Conservation (phyloP, 352 stramenopile genomes). For the Phytophthora syringae region DNA sequence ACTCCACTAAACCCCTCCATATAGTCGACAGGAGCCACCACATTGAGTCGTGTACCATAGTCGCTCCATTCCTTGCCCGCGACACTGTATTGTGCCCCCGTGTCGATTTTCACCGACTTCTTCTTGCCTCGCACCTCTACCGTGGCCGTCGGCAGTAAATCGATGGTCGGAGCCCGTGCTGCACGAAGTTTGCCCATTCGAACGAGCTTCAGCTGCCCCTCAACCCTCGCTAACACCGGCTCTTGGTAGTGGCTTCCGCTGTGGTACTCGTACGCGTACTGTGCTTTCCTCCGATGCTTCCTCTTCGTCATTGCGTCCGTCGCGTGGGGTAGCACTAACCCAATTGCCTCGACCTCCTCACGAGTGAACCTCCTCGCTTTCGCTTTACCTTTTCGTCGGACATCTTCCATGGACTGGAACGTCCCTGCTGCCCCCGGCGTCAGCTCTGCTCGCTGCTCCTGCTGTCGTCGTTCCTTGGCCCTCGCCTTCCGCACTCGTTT, state of each 20-base stretch:
- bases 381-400: neutral
- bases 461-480: neutral
- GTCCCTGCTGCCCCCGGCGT: neutral
- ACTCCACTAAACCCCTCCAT: too few relatives aligned
- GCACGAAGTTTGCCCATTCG: neutral
- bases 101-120: neutral
- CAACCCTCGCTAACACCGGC: neutral
- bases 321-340: too few relatives aligned
- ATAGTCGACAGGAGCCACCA: neutral
- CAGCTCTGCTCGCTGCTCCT: neutral
- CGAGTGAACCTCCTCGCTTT: neutral
- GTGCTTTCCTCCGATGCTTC: too few relatives aligned
- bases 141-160: neutral
- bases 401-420: neutral
- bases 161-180: neutral
- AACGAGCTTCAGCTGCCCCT: neutral
- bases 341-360: neutral
- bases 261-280: too few relatives aligned
- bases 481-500: neutral
- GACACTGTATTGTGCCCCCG: neutral
- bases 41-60: neutral
- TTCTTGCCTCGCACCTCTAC: neutral
- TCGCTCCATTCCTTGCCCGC: neutral
- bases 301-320: too few relatives aligned
- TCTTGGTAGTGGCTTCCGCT: too few relatives aligned